Conservation (phyloP, 495 filamentous ascomycete genomes). For the Oidiodendron maius region DNA sequence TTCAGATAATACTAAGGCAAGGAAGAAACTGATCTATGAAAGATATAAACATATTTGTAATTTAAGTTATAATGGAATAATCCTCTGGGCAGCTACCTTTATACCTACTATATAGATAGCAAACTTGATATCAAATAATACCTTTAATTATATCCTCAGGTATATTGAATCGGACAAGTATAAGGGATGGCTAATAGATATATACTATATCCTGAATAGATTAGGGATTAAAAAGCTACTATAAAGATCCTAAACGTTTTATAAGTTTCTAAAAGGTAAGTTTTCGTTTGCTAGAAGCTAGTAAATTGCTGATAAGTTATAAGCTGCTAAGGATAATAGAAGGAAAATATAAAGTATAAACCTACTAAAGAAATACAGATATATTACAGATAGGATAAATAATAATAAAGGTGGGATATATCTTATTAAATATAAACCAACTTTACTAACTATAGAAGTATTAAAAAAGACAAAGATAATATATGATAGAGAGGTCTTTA, state of each 20-base stretch:
- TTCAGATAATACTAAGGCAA: slow-evolving; percentile 10
- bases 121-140: slow-evolving; percentile 14
- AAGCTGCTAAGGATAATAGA: slow-evolving; percentile 10
- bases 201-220: slow-evolving; percentile 11
- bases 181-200: slow-evolving; percentile 10
- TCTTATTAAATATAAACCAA: slow-evolving; percentile 4
- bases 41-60: slow-evolving; percentile 13
- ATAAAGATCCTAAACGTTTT: slow-evolving; percentile 7
- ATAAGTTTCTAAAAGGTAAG: slow-evolving; percentile 14
- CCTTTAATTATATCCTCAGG: slow-evolving; percentile 14
- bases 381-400: slow-evolving; percentile 6
- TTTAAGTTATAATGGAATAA: slow-evolving; percentile 12
- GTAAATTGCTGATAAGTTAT: slow-evolving; percentile 10
- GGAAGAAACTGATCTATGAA: slow-evolving; percentile 9
- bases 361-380: slow-evolving; percentile 8
- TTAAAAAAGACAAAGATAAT: slow-evolving; percentile 5
- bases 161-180: slow-evolving; percentile 9
- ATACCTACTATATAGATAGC: slow-evolving; percentile 13
- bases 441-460: slow-evolving; percentile 7
- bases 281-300: slow-evolving; percentile 10
- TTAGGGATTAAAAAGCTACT: slow-evolving; percentile 11
- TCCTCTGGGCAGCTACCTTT: slow-evolving; percentile 13
- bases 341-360: slow-evolving; percentile 4
- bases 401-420: background rate
- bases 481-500: slow-evolving; percentile 5